A percentile compares a stretch with the other conserved stretches of the same genome.
Conservation (phyloP, 306 rosid species). For the Abrus pulchellus region DNA sequence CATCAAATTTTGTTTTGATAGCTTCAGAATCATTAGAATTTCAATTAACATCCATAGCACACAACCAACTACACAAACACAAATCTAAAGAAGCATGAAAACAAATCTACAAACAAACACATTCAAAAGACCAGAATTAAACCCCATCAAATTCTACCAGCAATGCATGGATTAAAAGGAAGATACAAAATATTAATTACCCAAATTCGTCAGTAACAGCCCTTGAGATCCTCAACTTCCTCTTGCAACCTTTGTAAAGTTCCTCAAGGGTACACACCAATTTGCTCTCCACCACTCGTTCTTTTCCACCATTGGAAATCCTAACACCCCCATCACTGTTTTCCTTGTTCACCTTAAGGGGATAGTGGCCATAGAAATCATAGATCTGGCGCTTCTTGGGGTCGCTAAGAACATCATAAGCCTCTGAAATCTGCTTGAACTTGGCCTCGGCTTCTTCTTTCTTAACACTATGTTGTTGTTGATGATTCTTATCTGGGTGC, state of each 20-base stretch:
- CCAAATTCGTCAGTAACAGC: slow-evolving; percentile 60
- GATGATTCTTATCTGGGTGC: slow-evolving; percentile 50
- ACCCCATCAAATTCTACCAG: background rate
- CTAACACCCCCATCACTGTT: slow-evolving; percentile 21
- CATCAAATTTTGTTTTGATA: background rate
- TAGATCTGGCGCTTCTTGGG: slow-evolving; percentile 52
- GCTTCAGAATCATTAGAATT: slow-evolving; percentile 13
- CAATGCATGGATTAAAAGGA: slow-evolving; percentile 24
- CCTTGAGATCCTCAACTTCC: slow-evolving; percentile 68
- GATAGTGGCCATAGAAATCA: slow-evolving; percentile 38
- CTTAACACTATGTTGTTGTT: slow-evolving; percentile 1
- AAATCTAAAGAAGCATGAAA: background rate
- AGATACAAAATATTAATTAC: slow-evolving; percentile 41
- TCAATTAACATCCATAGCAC: background rate
- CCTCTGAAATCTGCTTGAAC: slow-evolving; percentile 50
- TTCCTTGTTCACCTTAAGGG: background rate
- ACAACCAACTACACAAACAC: background rate
- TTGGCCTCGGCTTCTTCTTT: slow-evolving; percentile 51
- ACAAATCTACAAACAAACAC: background rate
- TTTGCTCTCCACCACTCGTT: slow-evolving; percentile 56
- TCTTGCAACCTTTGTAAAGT: slow-evolving; percentile 68
- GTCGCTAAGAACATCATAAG: slow-evolving; percentile 43
- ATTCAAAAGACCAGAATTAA: background rate
- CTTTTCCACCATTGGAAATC: slow-evolving; percentile 24
- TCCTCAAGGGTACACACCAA: slow-evolving; percentile 71